These are phyloP conservation scores for Ajuga chamaepitys DNA, from an alignment of 257 asterid species.

Conservation along the genomic window DNA sequence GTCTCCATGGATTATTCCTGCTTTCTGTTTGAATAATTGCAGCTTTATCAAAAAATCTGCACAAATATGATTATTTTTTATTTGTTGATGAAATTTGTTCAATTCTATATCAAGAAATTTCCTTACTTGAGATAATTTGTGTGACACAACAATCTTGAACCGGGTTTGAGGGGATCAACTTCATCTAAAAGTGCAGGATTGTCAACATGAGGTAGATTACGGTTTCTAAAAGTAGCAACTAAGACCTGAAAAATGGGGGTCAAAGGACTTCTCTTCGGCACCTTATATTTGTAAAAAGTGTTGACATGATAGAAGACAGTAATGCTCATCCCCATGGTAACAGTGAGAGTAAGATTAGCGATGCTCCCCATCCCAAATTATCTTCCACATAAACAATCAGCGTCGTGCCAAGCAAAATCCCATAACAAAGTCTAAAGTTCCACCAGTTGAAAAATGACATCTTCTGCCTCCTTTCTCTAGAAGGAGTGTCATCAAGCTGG, in stretches of 20 bases:
- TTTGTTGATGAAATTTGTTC: too few species aligned
- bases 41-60: slow-evolving; percentile 9
- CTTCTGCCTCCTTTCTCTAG: background rate
- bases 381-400: background rate
- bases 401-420: background rate
- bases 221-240: background rate
- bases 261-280: background rate
- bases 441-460: slow-evolving; percentile 8
- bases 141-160: background rate
- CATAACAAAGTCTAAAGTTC: background rate
- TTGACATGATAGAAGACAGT: background rate
- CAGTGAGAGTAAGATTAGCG: background rate
- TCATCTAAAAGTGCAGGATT: background rate
- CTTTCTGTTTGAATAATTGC: background rate
- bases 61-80: background rate
- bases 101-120: too few species aligned
- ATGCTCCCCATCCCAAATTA: slow-evolving; percentile 4
- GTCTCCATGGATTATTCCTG: background rate
- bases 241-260: background rate
- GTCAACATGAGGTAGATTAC: background rate
- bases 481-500: background rate
- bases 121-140: slow-evolving; percentile 3
- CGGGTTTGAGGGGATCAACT: background rate
- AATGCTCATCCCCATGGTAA: background rate
- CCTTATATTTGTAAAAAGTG: background rate